Base-by-base conservation (phyloP, 768 basidiomycete species). In the Sarcomyxa edulis region DNA sequence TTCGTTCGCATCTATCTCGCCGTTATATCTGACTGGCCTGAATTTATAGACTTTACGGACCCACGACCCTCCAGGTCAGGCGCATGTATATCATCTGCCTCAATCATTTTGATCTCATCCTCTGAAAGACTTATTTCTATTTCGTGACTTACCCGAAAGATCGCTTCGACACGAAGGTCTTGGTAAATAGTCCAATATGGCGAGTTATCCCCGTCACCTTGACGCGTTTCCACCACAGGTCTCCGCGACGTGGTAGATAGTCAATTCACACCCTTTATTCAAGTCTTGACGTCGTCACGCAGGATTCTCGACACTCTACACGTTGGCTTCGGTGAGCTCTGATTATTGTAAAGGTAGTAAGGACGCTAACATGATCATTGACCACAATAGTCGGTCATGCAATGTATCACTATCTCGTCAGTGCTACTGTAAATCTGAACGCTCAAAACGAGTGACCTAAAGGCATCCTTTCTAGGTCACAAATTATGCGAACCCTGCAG, bases 381-480 rank as follows among this genome's bases (percentile, higher is more conserved):
- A 32, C 14, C 7, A 18, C 19, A 12, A 10, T 18, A 43, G 42
- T 43, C 29, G 22, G 26, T 25, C 42, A 39, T 21, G 29, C 38
- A 3, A 59, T 69, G 37, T 68, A 71, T 44, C 52, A 60, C 44
- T 69, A 71, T 44, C 52, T 69, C 26, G 63, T 61, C 33, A 18
- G 59, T 45, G 34, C 12, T 11, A 3, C 14, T 20, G 14, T 8
- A 6, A 18, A 14, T 16, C 29, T 6, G 5, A n/a, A 2, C 39
- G 15, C 37, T 23, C 18, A 3, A 27, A 15, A 14, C n/a, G n/a
- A n/a, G n/a, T n/a, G n/a, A n/a, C n/a, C n/a, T n/a, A n/a, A n/a
- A n/a, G n/a, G n/a, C n/a, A n/a, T n/a, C n/a, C 21, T 11, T 27
- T 21, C 16, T 20, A 65, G 67, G 54, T 69, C 15, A 56, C 58